phyloP scores from a whole-genome alignment of 345 rosid species.

The Dovyalis caffra region DNA sequence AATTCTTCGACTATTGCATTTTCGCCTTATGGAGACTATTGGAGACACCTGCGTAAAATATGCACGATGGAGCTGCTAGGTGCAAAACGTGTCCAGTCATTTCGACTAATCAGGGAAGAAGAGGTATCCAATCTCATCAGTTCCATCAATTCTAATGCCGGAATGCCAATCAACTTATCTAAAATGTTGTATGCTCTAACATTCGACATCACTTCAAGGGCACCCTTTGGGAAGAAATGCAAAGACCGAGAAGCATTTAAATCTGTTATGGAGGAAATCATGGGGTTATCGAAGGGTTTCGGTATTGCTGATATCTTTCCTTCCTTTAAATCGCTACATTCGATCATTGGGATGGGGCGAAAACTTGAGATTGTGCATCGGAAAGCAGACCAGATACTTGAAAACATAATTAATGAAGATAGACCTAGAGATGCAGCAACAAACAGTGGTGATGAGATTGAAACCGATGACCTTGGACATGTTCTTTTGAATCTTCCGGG shows the following conservation, averaged over 20 bases:
- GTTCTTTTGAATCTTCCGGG: conserved; percentile 23
- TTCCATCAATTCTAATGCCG: not conserved
- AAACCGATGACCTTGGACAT: conserved; percentile 18
- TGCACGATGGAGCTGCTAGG: conserved; percentile 4
- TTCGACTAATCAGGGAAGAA: not conserved
- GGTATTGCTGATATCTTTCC: conserved; percentile 4
- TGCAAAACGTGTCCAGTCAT: not conserved
- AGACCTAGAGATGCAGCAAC: not conserved
- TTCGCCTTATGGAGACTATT: not conserved
- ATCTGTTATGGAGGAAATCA: not conserved
- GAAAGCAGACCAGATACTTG: not conserved
- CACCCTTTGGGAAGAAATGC: not conserved
- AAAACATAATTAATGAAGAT: conserved; percentile 6
- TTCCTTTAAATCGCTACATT: not conserved
- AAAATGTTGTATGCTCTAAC: not conserved
- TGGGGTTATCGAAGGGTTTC: not conserved
- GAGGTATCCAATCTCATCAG: not conserved
- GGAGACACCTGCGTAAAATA: conserved; percentile 4
- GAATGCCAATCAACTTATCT: not conserved
- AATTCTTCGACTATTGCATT: not conserved
- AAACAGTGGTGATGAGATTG: not conserved
- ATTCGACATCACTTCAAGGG: not conserved
- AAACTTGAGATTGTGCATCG: not conserved
- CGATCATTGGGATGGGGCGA: not conserved
- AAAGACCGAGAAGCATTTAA: not conserved